Evolutionary conservation across 805 yeast species (phyloP).

Genomic region (Zygotorulaspora chibaensis): DNA sequence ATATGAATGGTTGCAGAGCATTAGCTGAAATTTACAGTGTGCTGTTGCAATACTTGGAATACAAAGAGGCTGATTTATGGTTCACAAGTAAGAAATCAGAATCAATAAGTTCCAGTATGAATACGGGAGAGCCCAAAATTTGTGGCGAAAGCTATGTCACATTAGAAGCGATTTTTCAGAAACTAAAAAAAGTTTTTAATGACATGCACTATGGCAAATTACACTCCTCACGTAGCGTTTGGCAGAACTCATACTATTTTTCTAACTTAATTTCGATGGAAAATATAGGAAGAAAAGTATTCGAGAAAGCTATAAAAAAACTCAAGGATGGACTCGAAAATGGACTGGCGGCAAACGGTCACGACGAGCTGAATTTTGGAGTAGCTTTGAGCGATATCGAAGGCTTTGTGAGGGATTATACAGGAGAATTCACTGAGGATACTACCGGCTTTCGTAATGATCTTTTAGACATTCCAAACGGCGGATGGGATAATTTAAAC

Average conservation of each 20-base stretch:
- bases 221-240: background rate
- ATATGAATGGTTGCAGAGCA: background rate
- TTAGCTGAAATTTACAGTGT: background rate
- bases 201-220: background rate
- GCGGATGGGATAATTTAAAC: background rate
- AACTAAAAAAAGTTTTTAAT: conserved; percentile 1
- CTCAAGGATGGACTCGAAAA: background rate
- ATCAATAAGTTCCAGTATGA: background rate
- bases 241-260: conserved; percentile 5
- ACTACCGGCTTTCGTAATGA: background rate
- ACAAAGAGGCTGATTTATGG: background rate
- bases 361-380: background rate
- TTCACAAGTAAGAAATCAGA: background rate
- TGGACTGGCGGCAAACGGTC: background rate
- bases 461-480: background rate
- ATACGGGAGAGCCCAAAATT: background rate
- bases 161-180: background rate
- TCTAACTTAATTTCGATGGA: conserved; percentile 2
- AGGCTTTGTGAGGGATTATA: background rate
- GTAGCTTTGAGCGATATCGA: background rate
- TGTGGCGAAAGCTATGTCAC: background rate
- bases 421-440: background rate
- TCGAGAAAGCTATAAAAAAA: background rate
- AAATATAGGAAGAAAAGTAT: conserved; percentile 2
- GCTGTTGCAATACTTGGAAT: background rate